Evolutionary conservation across 495 filamentous ascomycete genomes (phyloP), one percentile per base, ranked within the genome.

Genomic region (Pyrenula aspistea): DNA sequence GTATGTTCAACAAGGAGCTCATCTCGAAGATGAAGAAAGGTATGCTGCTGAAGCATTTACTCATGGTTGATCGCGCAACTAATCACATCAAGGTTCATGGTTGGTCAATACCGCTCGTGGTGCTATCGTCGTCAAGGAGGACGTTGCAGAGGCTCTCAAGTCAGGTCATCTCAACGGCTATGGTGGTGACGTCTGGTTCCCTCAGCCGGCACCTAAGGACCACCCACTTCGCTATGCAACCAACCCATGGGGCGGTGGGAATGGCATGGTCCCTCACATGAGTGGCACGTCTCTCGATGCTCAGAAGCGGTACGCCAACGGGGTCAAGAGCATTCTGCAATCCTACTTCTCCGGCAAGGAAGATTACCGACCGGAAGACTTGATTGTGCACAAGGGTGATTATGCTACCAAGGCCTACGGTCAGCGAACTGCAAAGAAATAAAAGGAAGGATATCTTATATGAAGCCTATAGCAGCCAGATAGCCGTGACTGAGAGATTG

Each of bases 11-110:
- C 82, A 97, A 97, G 87, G 89, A 96, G n/a, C 81, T 98, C 59
- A 95, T 98, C 65, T 80, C 86, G 65, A 96, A 96, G 88, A 98
- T 98, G 93, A 98, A 98, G 89, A 84, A 84, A 67, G 91, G 87
- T 83, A 71, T 67, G 78, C 63, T 52, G 25, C 54, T 53, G 10
- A n/a, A n/a, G n/a, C n/a, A n/a, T n/a, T n/a, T 57, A 21, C 3
- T 20, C 25, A 42, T 24, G 50, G n/a, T n/a, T n/a, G n/a, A n/a
- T n/a, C n/a, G n/a, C n/a, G n/a, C n/a, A n/a, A n/a, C n/a, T n/a
- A n/a, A n/a, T n/a, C n/a, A n/a, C n/a, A n/a, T n/a, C 20, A 56
- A 87, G 86, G 88, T 61, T 85, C 88, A 51, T 97, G 91, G 91
- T 86, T 98, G 67, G 77, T 98, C 75, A 98, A 98, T 83, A 98